Base-by-base conservation (phyloP, 2,329 filamentous ascomycete species). In the Bipolaris sorokiniana region DNA sequence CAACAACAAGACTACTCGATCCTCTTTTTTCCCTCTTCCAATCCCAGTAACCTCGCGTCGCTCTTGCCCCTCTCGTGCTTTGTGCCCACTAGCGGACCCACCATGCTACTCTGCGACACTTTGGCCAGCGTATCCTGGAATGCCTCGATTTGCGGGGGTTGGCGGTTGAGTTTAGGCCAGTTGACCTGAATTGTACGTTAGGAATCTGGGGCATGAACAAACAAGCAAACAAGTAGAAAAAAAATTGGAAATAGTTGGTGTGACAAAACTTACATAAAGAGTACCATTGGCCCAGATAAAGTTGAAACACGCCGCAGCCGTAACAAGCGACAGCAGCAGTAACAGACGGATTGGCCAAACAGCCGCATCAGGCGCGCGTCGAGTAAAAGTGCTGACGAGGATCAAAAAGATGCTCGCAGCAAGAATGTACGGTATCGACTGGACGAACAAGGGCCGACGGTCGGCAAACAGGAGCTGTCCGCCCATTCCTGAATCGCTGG, bases 21-120 rank as follows among this genome's bases (percentile, higher is more conserved):
- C 75, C 95, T 91, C 85, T 97, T 99, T 85, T 99, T 99, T 51
- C 95, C 95, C 79, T 99, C 95, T 77, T 99, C 95, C 52, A 96
- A 86, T 67, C 90, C 95, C 31, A 91, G 84, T 67, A 96, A 88
- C 60, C 91, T 84, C 41, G 90, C 89, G 64, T 90, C 91, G 78
- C 92, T 97, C 61, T 91, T 85, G 2, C 92, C 92, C 15, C 93
- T 84, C 77, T 96, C 91, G 72, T 96, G 92, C 59, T 79, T 81
- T 16, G 77, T 76, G 20, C 70, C 73, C 0, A 96, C 84, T 59
- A 96, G 85, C 13, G 85, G 80, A 3, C 95, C 95, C 46, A 98
- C 84, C 16, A 99, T 76, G 57, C 88, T 86, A 72, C 96, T 91
- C 72, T 95, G 92, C 63, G 88, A 84, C 11, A 93, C 92, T 73